A percentile compares a stretch with the other conserved stretches of the same genome.
These are phyloP conservation scores for Botrytis sinoallii DNA, from an alignment of 2,329 filamentous ascomycete genomes.

Conservation along the genomic window DNA sequence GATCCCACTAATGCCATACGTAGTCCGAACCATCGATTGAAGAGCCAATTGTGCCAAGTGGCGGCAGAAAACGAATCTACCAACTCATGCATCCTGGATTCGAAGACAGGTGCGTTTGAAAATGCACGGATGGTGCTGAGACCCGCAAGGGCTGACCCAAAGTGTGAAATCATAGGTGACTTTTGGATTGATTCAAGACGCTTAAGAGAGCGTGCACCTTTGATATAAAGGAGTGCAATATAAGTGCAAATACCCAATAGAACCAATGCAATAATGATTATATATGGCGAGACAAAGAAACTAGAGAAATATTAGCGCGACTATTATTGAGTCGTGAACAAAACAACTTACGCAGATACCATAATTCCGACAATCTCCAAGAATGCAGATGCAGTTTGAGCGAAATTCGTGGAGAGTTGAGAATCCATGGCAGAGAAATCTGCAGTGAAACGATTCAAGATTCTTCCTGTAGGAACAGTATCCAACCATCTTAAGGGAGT, in stretches of 20 bases:
- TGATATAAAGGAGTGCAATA: conserved; percentile 55
- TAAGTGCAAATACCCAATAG: conserved; percentile 38
- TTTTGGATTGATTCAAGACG: conserved; percentile 72
- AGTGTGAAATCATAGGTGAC: conserved; percentile 67
- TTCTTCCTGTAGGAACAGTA: conserved; percentile 69
- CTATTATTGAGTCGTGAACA: not conserved
- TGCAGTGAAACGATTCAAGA: conserved; percentile 73
- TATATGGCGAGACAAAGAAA: conserved; percentile 59
- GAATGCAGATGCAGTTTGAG: conserved; percentile 54
- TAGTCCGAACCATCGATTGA: conserved; percentile 69
- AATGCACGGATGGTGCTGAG: conserved; percentile 73
- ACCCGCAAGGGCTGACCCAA: conserved; percentile 66
- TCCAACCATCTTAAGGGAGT: conserved; percentile 74
- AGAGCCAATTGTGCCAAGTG: conserved; percentile 63
- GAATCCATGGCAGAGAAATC: conserved; percentile 73
- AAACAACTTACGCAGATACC: conserved; percentile 47
- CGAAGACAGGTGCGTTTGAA: conserved; percentile 62
- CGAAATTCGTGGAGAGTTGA: conserved; percentile 59
- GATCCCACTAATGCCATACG: conserved; percentile 68
- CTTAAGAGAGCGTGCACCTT: conserved; percentile 68
- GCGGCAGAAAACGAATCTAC: conserved; percentile 65
- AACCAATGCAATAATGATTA: conserved; percentile 56
- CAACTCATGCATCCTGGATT: conserved; percentile 62
- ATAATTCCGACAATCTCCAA: conserved; percentile 62
- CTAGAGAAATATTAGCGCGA: conserved; percentile 16